Evolutionary conservation across 148 eudicot species (phyloP), one percentile per base, ranked within the genome.

Genomic region (Diospyros lotus): DNA sequence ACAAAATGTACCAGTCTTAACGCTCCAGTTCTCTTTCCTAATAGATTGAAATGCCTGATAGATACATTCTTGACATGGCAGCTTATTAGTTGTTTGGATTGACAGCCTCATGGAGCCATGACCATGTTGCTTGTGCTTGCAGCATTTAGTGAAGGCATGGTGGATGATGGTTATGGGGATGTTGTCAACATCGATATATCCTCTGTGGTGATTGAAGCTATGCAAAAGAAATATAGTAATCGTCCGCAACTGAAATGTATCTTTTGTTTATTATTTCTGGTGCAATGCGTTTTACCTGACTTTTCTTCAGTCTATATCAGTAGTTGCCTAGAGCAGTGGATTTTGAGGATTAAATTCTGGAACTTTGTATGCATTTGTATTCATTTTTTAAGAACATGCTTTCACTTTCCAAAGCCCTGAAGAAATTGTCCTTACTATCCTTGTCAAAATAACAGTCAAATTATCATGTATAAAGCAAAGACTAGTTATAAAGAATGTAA

Each of bases 81-180:
- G 10, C 52, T 59, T 17, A 28, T 28, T 28, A 28, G 28, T 28
- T 28, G 28, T n/a, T 54, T 71, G 13, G 11, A 39, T 55, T 55
- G 10, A 55, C 50, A 43, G 2, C 11, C n/a, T 46, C 11, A 39
- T 13, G 55, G 7, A 12, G 6, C 56, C 17, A 50, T 56, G 15
- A 73, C 50, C 17, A 38, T 48, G 56, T 66, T 65, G 58, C 15
- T 13, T 80, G 43, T 83, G 52, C 41, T 75, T 80, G 81, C 85
- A 91, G 98, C 91, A 66, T 88, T 94, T 75, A 86, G 97, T 78
- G 93, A 94, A 86, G 93, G 82, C 58, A 87, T 94, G 97, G 88
- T 83, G 62, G 81, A 87, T 69, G 93, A 91, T 82, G 97, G 97
- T 45, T 94, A 91, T 54, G 84, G 61, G 69, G 88, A 90, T 74